Base-by-base conservation (phyloP, 345 rosid genomes). In the Alliaria petiolata region DNA sequence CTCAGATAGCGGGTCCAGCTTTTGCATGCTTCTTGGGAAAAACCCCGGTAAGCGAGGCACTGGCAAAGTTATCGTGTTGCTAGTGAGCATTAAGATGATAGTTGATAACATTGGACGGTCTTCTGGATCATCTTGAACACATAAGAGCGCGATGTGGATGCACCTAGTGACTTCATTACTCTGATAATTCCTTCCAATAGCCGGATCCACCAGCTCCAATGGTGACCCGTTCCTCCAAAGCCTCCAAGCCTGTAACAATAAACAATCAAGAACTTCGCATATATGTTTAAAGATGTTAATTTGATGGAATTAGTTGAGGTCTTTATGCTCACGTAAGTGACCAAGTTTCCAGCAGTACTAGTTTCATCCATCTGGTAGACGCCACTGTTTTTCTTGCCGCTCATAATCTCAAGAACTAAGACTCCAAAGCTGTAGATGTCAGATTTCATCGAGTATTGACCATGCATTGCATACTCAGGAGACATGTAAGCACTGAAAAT, bases 401-500 rank as follows among this genome's bases (percentile, higher is more conserved):
- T 69, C 44, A 76, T 45, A 6, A 76, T 76, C 79, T 76, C 79
- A 8, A 76, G 65, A 54, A 69, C 45, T 47, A 76, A 62, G 2
- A 76, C 65, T 38, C 79, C 75, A 4, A 76, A 76, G 45, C 79
- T 76, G 15, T 69, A 76, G 7, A 76, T 4, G 3, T 76, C 70
- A 2, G 74, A 76, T 20, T 69, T 76, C 44, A 28, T 69, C 20
- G 75, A 60, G 46, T 34, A 68, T 1, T 62, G 79, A n/a, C 79
- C 75, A 16, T 69, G 52, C 75, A 44, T 53, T 6, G 70, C 69
- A 30, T 69, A 76, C 70, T 76, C 79, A 0, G 79, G 79, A 16
- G 79, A 52, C 75, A 76, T 76, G 39, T 76, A 76, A 6, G 51
- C 79, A 4, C 79, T 76, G 61, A 40, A 66, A 69, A 44, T 56